These are phyloP conservation scores for Corinectria fuckeliana DNA, from an alignment of 2,329 filamentous ascomycete genomes.

Conservation along the genomic window DNA sequence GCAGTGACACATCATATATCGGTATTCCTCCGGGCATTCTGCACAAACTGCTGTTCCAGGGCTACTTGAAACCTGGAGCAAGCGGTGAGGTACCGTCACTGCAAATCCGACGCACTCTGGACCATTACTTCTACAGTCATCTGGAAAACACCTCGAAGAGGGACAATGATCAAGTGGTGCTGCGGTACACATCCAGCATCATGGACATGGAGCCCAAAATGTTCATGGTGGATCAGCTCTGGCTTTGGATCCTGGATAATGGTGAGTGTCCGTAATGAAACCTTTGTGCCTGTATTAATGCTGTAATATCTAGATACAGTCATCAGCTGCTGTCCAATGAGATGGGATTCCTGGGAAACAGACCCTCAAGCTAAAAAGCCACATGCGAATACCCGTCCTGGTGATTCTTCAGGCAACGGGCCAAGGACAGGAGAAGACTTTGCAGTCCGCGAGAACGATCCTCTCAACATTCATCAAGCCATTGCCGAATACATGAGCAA, in stretches of 20 bases:
- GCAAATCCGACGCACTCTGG: constrained; percentile 53
- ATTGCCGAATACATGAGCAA: background rate
- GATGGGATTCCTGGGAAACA: constrained; percentile 43
- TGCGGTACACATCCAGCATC: constrained; percentile 35
- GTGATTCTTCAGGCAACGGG: background rate
- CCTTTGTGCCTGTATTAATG: background rate
- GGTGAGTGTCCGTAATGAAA: constrained; percentile 15
- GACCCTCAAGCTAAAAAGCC: background rate
- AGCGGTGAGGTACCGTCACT: constrained; percentile 40
- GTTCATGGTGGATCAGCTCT: constrained; percentile 52
- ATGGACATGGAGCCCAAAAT: constrained; percentile 27
- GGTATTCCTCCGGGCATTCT: background rate
- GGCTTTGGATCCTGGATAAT: constrained; percentile 50
- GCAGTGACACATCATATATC: background rate
- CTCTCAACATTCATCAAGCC: constrained; percentile 9
- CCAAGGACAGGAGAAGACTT: background rate
- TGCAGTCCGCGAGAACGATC: constrained; percentile 6
- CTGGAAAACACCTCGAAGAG: constrained; percentile 46
- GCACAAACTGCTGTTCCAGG: constrained; percentile 4
- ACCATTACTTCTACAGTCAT: constrained; percentile 51
- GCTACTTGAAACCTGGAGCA: background rate
- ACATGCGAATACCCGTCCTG: background rate
- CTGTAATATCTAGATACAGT: constrained; percentile 25
- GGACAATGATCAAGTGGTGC: constrained; percentile 52
- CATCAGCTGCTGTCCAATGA: constrained; percentile 48